Base-by-base conservation (phyloP, 768 basidiomycete species). In the Nidula microcarpa region DNA sequence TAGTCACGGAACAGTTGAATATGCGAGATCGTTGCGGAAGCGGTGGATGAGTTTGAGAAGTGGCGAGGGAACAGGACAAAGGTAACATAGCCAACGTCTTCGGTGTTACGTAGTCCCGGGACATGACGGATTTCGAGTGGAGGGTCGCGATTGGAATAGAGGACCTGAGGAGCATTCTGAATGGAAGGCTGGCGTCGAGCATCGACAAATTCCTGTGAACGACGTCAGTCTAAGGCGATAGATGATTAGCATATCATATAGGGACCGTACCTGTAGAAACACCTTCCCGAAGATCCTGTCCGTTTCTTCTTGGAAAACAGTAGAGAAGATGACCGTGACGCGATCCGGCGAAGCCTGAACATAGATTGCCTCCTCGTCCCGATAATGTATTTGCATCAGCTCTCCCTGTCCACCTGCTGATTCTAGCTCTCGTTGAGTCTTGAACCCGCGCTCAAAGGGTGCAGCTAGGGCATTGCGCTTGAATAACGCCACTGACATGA, bases 31-130 rank as follows among this genome's bases (percentile, higher is more conserved):
- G 94, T 94, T 37, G 77, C 75, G 2, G 81, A 76, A 11, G 93
- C 89, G 16, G 81, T 75, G 16, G 76, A 68, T 2, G 84, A 76
- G 61, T 85, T 89, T 55, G 81, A 68, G 69, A 98, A 98, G 76
- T 98, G 97, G 43, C 94, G 92, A 23, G 97, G 96, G 77, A 94
- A 98, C 52, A 98, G 82, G 52, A 99, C 93, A 67, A 98, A 98
- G 3, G 96, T 98, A 17, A 98, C 92, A 68, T 98, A 98, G 55
- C 96, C 95, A 53, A 91, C 85, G 53, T 96, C 91, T 57, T 98
- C 95, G 2, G 85, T 82, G 62, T 83, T 81, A 57, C 86, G 82
- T 43, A 98, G 78, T 50, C 91, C 89, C 1, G 87, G 80, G 0
- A 98, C 74, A 62, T 94, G 86, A 37, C 94, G 81, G 54, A 99